These are phyloP conservation scores for Gnomoniopsis smithogilvyi DNA, from an alignment of 2,329 filamentous ascomycete genomes.

Conservation along the genomic window DNA sequence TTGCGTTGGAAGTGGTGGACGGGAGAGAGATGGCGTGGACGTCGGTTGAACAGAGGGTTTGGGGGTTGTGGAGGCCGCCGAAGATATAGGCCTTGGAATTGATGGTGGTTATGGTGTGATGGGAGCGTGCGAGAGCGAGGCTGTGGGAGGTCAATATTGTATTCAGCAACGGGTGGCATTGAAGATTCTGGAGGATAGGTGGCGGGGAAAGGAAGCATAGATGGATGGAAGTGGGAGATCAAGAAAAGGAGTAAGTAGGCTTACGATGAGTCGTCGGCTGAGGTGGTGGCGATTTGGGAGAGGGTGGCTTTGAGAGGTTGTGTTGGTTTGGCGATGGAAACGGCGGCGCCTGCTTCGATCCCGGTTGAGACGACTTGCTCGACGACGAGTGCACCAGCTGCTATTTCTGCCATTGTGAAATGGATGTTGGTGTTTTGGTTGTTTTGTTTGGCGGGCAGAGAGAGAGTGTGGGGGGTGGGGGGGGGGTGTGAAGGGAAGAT, in stretches of 20 bases:
- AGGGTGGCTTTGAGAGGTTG: constrained; percentile 49
- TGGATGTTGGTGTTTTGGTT: neutral
- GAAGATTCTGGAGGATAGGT: too few species aligned
- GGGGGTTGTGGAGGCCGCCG: constrained; percentile 40
- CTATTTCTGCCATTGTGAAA: constrained; percentile 34
- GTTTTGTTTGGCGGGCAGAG: too few species aligned
- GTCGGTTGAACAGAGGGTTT: constrained; percentile 43
- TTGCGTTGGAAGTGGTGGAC: constrained; percentile 33
- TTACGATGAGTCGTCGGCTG: constrained; percentile 27
- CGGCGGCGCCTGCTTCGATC: constrained; percentile 37
- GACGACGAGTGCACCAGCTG: constrained; percentile 34
- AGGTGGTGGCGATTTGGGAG: constrained; percentile 40
- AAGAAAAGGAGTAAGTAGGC: neutral
- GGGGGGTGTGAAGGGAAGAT: too few species aligned
- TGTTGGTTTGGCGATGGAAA: constrained; percentile 47
- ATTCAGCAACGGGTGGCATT: too few species aligned
- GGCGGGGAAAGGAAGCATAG: too few species aligned
- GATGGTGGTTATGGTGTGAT: constrained; percentile 51
- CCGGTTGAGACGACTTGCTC: constrained; percentile 39
- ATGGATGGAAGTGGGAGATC: too few species aligned
- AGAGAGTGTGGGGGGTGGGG: too few species aligned
- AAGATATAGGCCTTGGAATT: constrained; percentile 54
- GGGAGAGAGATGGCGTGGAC: constrained; percentile 52
- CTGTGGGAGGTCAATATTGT: constrained; percentile 19
- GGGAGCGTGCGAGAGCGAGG: constrained; percentile 40